A percentile compares a stretch with the other conserved stretches of the same genome.
phyloP scores from a whole-genome alignment of 768 basidiomycete genomes.

The Paxillus ammoniavirescens region DNA sequence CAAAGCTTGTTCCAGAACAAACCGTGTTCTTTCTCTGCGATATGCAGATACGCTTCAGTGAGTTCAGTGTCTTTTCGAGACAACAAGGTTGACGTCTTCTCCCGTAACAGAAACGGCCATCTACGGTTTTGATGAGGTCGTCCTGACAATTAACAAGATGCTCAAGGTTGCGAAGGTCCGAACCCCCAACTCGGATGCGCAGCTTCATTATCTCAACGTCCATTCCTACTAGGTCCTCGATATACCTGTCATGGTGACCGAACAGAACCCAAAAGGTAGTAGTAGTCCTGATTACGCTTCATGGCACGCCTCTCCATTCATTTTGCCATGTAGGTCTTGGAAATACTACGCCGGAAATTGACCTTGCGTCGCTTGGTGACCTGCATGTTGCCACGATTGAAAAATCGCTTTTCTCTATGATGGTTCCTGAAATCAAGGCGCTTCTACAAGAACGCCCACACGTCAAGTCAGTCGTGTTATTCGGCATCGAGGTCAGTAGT shows the following conservation, averaged over 20 bases:
- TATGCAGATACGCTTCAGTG: constrained; percentile 75
- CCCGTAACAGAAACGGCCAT: constrained; percentile 47
- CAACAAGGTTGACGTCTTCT: constrained; percentile 14
- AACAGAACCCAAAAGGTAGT: constrained; percentile 78
- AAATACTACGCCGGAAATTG: constrained; percentile 61
- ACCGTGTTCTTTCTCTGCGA: constrained; percentile 81
- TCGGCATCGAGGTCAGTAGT: constrained; percentile 80
- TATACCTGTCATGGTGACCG: constrained; percentile 76
- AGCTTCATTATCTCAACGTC: neutral
- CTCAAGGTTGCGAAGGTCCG: constrained; percentile 68
- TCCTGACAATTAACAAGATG: constrained; percentile 72
- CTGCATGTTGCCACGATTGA: constrained; percentile 62
- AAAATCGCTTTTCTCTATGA: constrained; percentile 88
- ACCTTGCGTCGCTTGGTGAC: constrained; percentile 49
- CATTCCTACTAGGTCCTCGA: constrained; percentile 47
- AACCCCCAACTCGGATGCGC: neutral
- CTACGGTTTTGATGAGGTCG: constrained; percentile 68
- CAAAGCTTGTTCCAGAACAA: constrained; percentile 36
- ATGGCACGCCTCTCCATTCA: constrained; percentile 5
- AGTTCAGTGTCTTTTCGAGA: constrained; percentile 13
- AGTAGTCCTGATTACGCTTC: neutral
- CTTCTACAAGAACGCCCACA: constrained; percentile 47
- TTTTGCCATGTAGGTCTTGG: constrained; percentile 56
- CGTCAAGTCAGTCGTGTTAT: constrained; percentile 64
- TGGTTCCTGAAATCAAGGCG: constrained; percentile 60